Conservation (phyloP, 208 protist species). For the Trypanosoma cruzi region DNA sequence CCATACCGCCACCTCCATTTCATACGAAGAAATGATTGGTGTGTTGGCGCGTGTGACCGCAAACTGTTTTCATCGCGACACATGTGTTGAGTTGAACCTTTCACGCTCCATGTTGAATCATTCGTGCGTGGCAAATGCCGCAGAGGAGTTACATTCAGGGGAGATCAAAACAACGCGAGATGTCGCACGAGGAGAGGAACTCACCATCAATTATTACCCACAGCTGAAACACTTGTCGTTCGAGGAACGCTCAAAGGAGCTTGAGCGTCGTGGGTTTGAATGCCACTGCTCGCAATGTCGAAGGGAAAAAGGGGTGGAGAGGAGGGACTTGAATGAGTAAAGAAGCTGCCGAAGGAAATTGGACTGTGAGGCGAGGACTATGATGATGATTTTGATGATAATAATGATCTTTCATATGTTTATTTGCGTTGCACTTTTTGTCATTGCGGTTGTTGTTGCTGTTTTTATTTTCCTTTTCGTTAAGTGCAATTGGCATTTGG, state of each 20-base stretch:
- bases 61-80: slow-evolving; percentile 73
- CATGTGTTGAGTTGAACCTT: slow-evolving; percentile 63
- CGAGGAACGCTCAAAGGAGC: slow-evolving; percentile 49
- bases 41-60: slow-evolving; percentile 66
- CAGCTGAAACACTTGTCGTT: slow-evolving; percentile 61
- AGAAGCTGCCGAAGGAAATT: not conserved
- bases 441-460: slow-evolving; percentile 7
- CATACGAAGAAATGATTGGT: slow-evolving; percentile 84
- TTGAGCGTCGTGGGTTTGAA: slow-evolving; percentile 53
- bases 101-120: slow-evolving; percentile 83
- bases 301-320: slow-evolving; percentile 9
- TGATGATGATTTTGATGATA: too few species aligned
- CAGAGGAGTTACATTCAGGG: slow-evolving; percentile 48
- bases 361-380: too few species aligned
- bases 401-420: not conserved
- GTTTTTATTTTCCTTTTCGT: not conserved
- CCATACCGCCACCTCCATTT: slow-evolving; percentile 61
- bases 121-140: slow-evolving; percentile 78
- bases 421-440: not conserved
- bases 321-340: slow-evolving; percentile 14
- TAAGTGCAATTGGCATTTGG: too few species aligned
- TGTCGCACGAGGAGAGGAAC: slow-evolving; percentile 56
- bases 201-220: slow-evolving; percentile 83
- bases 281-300: slow-evolving; percentile 61
- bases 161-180: slow-evolving; percentile 51